Percentiles rank a stretch among this genome's conserved stretches.
Conservation (phyloP, 1,284 basidiomycete species). For the Pseudozyma sp. region DNA sequence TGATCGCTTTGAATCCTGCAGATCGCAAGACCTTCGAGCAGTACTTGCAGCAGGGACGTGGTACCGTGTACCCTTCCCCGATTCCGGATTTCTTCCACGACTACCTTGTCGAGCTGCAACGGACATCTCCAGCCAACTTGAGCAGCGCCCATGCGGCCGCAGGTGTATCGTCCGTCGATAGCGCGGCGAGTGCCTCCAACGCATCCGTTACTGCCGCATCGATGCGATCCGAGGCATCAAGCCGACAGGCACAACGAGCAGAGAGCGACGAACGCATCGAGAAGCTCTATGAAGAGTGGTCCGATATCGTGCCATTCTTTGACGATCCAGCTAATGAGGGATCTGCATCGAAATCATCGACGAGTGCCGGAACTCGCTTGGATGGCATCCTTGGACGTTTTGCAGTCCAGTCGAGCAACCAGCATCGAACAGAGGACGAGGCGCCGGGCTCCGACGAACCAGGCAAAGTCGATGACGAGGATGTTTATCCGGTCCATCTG, state of each 20-base stretch:
- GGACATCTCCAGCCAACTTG: slow-evolving; percentile 64
- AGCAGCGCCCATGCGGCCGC: slow-evolving; percentile 3
- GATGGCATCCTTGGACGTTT: slow-evolving; percentile 30
- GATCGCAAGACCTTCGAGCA: slow-evolving; percentile 85
- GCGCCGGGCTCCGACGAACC: slow-evolving; percentile 9
- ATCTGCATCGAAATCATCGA: slow-evolving; percentile 1
- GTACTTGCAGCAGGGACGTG: slow-evolving; percentile 80
- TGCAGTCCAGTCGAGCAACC: slow-evolving; percentile 50
- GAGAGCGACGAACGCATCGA: slow-evolving; percentile 66
- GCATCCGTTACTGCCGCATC: slow-evolving; percentile 39
- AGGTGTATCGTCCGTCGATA: slow-evolving; percentile 22
- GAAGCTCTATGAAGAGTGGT: slow-evolving; percentile 66
- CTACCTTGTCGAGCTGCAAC: slow-evolving; percentile 84
- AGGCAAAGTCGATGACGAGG: slow-evolving; percentile 25
- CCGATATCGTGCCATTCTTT: slow-evolving; percentile 48
- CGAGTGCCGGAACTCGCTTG: slow-evolving; percentile 12
- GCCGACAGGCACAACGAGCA: slow-evolving; percentile 24
- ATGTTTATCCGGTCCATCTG: slow-evolving; percentile 47
- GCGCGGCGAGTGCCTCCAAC: slow-evolving; percentile 34
- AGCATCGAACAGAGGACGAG: slow-evolving; percentile 27
- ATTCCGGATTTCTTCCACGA: slow-evolving; percentile 95
- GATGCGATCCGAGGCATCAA: slow-evolving; percentile 25
- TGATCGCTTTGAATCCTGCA: slow-evolving; percentile 85
- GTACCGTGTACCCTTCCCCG: slow-evolving; percentile 83
- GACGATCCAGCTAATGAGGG: slow-evolving; percentile 11